A percentile compares a stretch with the other conserved stretches of the same genome.
Conservation (phyloP, 2,329 filamentous ascomycete species). For the Annulohypoxylon truncatum region DNA sequence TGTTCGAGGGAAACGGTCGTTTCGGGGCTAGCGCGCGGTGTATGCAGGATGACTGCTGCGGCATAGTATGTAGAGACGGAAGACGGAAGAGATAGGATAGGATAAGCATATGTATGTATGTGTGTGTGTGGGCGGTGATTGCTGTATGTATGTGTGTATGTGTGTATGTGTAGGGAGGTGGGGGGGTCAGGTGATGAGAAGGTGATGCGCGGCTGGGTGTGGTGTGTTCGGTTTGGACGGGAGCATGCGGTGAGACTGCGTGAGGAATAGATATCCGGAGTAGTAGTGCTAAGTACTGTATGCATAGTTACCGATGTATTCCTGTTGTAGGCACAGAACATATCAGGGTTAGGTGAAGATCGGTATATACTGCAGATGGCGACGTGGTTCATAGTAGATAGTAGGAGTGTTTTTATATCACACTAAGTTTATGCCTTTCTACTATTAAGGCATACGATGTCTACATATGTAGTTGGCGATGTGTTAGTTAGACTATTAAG, state of each 20-base stretch:
- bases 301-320: too few relatives aligned
- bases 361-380: background rate
- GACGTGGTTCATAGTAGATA: background rate
- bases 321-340: too few relatives aligned
- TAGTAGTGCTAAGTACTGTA: too few relatives aligned
- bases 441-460: too few relatives aligned
- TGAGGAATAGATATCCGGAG: background rate
- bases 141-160: background rate
- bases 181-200: slow-evolving; percentile 26
- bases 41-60: background rate
- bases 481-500: too few relatives aligned
- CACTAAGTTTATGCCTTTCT: too few relatives aligned
- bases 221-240: background rate
- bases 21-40: slow-evolving; percentile 1
- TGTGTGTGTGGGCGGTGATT: too few relatives aligned
- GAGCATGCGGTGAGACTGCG: background rate
- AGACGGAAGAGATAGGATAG: background rate
- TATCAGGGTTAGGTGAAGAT: too few relatives aligned
- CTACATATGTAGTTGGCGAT: too few relatives aligned
- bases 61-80: background rate
- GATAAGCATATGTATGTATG: background rate
- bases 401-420: too few relatives aligned
- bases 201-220: slow-evolving; percentile 16
- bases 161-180: too few relatives aligned
- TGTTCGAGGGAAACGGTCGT: background rate